phyloP scores from a whole-genome alignment of 2,329 filamentous ascomycete species.

The Hymenotorrendiella dingleyae region DNA sequence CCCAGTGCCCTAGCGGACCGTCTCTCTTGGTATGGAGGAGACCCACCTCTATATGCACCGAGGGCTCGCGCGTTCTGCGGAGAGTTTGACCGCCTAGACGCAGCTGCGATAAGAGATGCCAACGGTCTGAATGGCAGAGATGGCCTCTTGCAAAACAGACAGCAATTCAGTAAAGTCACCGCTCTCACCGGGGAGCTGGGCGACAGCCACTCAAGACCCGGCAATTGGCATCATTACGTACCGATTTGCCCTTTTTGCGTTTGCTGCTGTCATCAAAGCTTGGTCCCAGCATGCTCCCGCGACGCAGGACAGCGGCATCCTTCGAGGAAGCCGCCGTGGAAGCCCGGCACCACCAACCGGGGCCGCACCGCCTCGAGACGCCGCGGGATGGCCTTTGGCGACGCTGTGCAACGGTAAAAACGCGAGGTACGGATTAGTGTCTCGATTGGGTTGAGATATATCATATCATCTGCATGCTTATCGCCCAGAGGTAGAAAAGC shows the following conservation, averaged over 20 bases:
- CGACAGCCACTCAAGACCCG: constrained; percentile 1
- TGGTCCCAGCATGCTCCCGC: neutral
- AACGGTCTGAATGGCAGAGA: constrained; percentile 4
- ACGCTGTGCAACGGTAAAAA: constrained; percentile 5
- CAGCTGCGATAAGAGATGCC: constrained; percentile 6
- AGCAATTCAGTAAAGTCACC: neutral
- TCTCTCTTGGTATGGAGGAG: neutral
- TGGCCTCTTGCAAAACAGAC: neutral
- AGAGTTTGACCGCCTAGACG: neutral
- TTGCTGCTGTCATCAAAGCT: constrained; percentile 26
- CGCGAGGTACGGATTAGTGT: constrained; percentile 20
- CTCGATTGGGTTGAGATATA: constrained; percentile 9
- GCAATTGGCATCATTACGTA: constrained; percentile 23
- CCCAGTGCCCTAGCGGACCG: no score
- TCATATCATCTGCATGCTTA: constrained; percentile 12
- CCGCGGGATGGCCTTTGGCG: neutral
- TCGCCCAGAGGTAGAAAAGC: constrained; percentile 4
- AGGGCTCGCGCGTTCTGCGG: neutral
- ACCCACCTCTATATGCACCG: neutral
- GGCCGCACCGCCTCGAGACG: neutral
- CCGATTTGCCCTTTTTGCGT: constrained; percentile 17
- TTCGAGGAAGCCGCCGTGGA: no score
- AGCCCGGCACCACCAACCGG: no score
- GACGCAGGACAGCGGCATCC: neutral
- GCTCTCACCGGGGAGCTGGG: neutral